These are phyloP conservation scores for Iberis amara DNA, from an alignment of 441 rosid species.

Conservation along the genomic window DNA sequence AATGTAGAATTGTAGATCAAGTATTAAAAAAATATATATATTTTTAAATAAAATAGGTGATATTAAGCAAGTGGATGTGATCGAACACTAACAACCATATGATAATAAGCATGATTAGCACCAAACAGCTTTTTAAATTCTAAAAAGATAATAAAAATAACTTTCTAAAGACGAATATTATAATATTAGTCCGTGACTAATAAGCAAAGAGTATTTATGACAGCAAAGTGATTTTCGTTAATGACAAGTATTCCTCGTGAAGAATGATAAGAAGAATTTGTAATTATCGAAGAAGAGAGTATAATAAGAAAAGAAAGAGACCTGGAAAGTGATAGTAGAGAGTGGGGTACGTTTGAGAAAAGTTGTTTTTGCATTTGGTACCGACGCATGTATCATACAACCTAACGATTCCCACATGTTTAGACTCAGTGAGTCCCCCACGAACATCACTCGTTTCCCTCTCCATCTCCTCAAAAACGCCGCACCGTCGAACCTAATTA, in stretches of 20 bases:
- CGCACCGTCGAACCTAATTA: slow-evolving; percentile 44
- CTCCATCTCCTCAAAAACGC: slow-evolving; percentile 50
- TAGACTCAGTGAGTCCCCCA: slow-evolving; percentile 73
- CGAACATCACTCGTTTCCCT: slow-evolving; percentile 71
- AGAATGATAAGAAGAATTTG: slow-evolving; percentile 23
- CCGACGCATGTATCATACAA: slow-evolving; percentile 68
- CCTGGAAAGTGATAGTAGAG: slow-evolving; percentile 63
- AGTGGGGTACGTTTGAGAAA: slow-evolving; percentile 42
- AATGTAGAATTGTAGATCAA: slow-evolving; percentile 8
- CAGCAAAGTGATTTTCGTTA: slow-evolving; percentile 14
- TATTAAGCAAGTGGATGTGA: slow-evolving; percentile 25
- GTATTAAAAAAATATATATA: background rate
- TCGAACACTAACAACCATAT: slow-evolving; percentile 20
- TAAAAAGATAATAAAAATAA: background rate
- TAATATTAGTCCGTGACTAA: slow-evolving; percentile 23
- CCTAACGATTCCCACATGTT: slow-evolving; percentile 73
- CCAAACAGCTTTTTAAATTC: slow-evolving; percentile 17
- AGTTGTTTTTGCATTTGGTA: slow-evolving; percentile 41
- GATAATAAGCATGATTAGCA: slow-evolving; percentile 22
- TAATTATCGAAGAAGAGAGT: background rate
- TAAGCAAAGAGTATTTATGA: slow-evolving; percentile 11
- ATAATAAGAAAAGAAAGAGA: slow-evolving; percentile 23
- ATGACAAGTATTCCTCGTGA: slow-evolving; percentile 25
- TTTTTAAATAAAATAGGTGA: background rate
- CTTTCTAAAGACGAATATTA: background rate